Percentiles rank a stretch among this genome's conserved stretches.
Evolutionary conservation across 805 yeast genomes (phyloP).

Genomic region (Schwanniomyces pseudopolymorphus): DNA sequence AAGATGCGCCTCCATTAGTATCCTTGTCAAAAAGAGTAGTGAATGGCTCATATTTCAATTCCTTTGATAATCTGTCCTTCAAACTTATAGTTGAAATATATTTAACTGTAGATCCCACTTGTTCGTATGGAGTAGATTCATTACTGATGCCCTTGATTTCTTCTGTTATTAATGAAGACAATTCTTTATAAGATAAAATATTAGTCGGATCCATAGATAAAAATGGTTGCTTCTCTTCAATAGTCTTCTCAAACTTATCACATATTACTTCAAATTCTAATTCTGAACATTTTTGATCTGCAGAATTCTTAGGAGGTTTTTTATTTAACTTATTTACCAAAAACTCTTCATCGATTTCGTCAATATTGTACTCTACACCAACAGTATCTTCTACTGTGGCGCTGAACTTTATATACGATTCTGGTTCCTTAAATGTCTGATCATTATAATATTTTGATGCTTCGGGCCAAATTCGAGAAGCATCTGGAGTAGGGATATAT

Average conservation of each 20-base stretch:
- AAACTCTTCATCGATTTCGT: conserved; percentile 80
- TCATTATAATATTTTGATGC: conserved; percentile 70
- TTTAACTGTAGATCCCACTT: conserved; percentile 27
- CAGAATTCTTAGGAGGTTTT: conserved; percentile 24
- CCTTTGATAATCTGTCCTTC: conserved; percentile 55
- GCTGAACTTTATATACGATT: conserved; percentile 79
- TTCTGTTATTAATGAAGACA: conserved; percentile 49
- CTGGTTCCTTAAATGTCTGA: conserved; percentile 62
- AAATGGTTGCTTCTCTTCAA: conserved; percentile 84
- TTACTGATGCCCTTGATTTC: conserved; percentile 29
- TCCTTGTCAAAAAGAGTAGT: conserved; percentile 57
- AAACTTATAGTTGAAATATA: conserved; percentile 56
- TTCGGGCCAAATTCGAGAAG: conserved; percentile 78
- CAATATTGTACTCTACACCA: conserved; percentile 86
- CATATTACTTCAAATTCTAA: conserved; percentile 83
- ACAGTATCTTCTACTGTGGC: conserved; percentile 95
- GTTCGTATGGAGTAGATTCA: conserved; percentile 22
- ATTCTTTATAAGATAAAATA: conserved; percentile 67
- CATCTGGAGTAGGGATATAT: conserved; percentile 96
- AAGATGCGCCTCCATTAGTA: conserved; percentile 17
- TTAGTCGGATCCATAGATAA: conserved; percentile 80
- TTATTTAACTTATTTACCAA: conserved; percentile 43
- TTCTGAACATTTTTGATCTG: conserved; percentile 52
- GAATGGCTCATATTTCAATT: conserved; percentile 55
- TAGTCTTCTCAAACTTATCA: conserved; percentile 69